Base-by-base conservation (phyloP, 2,329 filamentous ascomycete species). In the Colletotrichum tamarilloi region DNA sequence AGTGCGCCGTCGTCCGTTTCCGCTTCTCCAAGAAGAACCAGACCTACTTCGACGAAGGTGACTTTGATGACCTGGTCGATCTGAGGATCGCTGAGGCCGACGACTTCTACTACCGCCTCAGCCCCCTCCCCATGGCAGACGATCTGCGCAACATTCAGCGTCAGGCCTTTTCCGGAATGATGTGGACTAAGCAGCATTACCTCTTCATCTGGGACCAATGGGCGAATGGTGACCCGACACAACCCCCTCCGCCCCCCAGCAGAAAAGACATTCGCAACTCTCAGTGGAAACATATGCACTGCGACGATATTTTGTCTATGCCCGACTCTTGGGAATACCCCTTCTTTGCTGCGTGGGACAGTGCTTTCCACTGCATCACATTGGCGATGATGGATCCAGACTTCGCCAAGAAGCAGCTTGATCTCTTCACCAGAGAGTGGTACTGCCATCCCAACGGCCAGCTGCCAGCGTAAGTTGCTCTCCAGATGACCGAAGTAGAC, bases 261-360 rank as follows among this genome's bases (percentile, higher is more conserved):
- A 90, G 96, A 68, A 97, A 97, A 82, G 88, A 90, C 3, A 89
- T 98, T 69, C 92, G 96, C 74, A 98, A 98, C 80, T 86, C 90
- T 49, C 91, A 97, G 75, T 98, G 97, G 97, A 97, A 94, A 80
- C 96, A 98, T 82, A 92, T 98, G 88, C 90, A 98, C 82, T 91
- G 97, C 77, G 97, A 98, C 77, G 96, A 98, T 80, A 95, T 98
- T 74, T 83, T 98, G 42, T 98, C 96, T 0, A 98, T 98, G 96
- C 97, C 96, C 1, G 96, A 98, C 82, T 98, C 95, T 0, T 98
- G 96, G 96, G 96, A 98, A 80, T 98, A 98, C 78, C 96, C 96
- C 0, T 98, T 98, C 86, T 98, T 98, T 81, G 95, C 95, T 24
- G 96, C 96, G 4, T 98, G 96, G 96, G 96, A 98, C 82, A 96